A percentile compares a stretch with the other conserved stretches of the same genome.
Conservation (phyloP, 164 flowering plant species). For the Kalanchoe fedtschenkoi region DNA sequence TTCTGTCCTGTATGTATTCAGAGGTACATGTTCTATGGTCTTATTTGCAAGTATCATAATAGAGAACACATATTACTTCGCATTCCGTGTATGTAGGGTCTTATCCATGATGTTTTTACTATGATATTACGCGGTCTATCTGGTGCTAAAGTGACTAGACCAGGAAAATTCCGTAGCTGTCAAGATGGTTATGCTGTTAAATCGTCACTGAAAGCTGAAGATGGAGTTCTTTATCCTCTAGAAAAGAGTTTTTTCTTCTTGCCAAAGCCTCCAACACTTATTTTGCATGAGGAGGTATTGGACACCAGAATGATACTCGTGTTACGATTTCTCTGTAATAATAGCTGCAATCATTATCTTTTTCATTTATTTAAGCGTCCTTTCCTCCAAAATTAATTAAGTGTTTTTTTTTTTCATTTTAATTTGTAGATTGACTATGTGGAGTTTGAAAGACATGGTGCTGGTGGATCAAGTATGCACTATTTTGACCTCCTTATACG, state of each 20-base stretch:
- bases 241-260: slow-evolving; percentile 96
- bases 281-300: slow-evolving; percentile 87
- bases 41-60: background rate
- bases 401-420: background rate
- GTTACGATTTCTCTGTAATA: background rate
- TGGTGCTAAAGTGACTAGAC: slow-evolving; percentile 84
- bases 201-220: slow-evolving; percentile 98
- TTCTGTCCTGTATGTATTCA: background rate
- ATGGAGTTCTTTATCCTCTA: slow-evolving; percentile 90
- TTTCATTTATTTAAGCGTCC: no score
- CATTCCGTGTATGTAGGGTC: slow-evolving; percentile 41
- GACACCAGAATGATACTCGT: background rate
- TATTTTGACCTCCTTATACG: slow-evolving; percentile 88
- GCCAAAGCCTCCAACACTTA: slow-evolving; percentile 98
- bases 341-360: background rate
- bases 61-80: background rate
- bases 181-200: slow-evolving; percentile 97
- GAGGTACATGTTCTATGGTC: background rate
- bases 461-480: slow-evolving; percentile 90
- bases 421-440: slow-evolving; percentile 69
- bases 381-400: no score
- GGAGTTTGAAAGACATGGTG: slow-evolving; percentile 94
- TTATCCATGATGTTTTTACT: slow-evolving; percentile 87
- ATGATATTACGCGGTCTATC: slow-evolving; percentile 79
- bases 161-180: slow-evolving; percentile 91